phyloP scores from a whole-genome alignment of 140 eudicot genomes.

The Anethum foeniculum region DNA sequence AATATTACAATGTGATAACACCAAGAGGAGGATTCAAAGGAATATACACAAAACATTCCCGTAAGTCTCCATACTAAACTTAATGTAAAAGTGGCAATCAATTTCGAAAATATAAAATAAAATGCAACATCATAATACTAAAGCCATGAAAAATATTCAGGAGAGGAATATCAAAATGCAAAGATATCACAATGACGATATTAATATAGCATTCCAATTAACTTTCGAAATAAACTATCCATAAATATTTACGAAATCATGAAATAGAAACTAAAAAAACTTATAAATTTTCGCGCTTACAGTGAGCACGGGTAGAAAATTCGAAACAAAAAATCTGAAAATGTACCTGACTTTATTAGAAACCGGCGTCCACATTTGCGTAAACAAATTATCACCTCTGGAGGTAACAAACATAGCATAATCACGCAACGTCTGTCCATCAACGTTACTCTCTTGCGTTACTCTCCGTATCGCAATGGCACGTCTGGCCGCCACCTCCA shows the following conservation, averaged over 20 bases:
- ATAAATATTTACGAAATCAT: neutral
- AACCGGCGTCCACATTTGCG: conserved; percentile 79
- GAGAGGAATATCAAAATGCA: neutral
- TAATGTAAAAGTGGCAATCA: neutral
- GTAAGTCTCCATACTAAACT: neutral
- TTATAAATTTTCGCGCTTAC: too few species aligned
- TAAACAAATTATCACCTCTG: conserved; percentile 73
- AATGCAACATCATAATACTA: neutral
- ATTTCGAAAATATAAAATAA: neutral
- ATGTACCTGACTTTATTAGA: conserved; percentile 38
- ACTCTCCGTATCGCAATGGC: conserved; percentile 68
- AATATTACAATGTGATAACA: neutral
- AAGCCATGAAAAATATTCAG: neutral
- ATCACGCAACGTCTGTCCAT: conserved; percentile 33
- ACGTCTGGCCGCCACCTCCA: conserved; percentile 62
- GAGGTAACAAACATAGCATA: conserved; percentile 50
- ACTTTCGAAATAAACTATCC: neutral
- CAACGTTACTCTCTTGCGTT: conserved; percentile 23
- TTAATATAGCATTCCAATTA: neutral
- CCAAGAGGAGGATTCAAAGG: conserved; percentile 9
- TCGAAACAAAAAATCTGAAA: neutral
- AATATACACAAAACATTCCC: conserved; percentile 10
- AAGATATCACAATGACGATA: too few species aligned
- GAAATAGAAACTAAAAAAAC: too few species aligned
- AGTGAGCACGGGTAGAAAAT: too few species aligned